Evolutionary conservation across 495 filamentous ascomycete genomes (phyloP).

Genomic region (Cercophora sp.): DNA sequence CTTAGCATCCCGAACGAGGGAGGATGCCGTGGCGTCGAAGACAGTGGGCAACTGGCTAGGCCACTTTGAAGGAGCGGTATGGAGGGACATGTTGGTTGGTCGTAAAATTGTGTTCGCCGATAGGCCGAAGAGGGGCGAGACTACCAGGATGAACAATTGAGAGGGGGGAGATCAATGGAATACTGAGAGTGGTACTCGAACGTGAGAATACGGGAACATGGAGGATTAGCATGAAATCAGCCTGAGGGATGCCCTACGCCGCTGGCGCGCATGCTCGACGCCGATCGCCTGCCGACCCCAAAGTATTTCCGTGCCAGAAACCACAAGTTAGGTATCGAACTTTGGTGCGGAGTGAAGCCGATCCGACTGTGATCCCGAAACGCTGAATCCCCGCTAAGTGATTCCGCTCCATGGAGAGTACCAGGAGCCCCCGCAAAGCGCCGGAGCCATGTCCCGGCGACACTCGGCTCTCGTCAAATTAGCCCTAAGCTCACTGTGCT

Average conservation of each 20-base stretch:
- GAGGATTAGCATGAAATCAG: background rate
- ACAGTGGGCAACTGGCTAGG: background rate
- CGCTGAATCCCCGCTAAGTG: background rate
- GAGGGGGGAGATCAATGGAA: background rate
- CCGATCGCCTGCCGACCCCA: background rate
- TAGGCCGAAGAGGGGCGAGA: no score
- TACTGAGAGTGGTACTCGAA: background rate
- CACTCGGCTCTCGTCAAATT: background rate
- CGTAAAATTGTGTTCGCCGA: no score
- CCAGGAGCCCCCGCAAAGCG: background rate
- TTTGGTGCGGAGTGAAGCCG: background rate
- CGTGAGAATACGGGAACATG: background rate
- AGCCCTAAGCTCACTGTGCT: background rate
- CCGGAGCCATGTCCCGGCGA: background rate
- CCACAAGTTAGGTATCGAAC: background rate
- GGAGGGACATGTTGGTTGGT: no score
- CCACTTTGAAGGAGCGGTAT: no score
- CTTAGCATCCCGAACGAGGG: background rate
- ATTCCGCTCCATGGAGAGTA: background rate
- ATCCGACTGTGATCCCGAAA: background rate
- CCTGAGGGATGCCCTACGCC: background rate
- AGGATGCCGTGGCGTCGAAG: background rate
- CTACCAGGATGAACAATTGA: no score
- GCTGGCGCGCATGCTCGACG: background rate
- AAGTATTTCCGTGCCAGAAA: background rate